Evolutionary conservation across 73 alveolate species (phyloP).

Genomic region (Vitrella brassicaformis): DNA sequence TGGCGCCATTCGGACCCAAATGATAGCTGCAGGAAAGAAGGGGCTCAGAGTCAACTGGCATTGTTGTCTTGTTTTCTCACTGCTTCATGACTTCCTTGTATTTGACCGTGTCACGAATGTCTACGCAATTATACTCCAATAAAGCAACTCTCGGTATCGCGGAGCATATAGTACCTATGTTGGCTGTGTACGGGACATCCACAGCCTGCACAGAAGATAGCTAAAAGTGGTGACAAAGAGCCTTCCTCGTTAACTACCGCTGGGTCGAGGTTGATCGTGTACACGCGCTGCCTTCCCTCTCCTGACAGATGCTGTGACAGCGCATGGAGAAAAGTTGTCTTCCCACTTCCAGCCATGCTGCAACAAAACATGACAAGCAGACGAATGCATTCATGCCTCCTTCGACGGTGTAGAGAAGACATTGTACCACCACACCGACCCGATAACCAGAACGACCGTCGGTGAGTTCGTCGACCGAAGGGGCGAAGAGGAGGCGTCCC

Average conservation of each 20-base stretch:
- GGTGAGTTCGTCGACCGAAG: no score
- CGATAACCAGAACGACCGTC: no score
- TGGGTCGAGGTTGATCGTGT: conserved; percentile 80
- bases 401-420: no score
- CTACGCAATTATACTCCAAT: background rate
- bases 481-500: no score
- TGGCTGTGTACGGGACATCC: conserved; percentile 5
- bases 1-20: conserved; percentile 87
- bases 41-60: background rate
- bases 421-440: no score
- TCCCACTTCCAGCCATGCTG: conserved; percentile 66
- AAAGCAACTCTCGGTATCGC: background rate
- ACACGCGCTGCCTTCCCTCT: conserved; percentile 51
- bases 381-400: no score
- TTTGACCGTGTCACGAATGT: conserved; percentile 70
- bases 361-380: no score
- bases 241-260: conserved; percentile 68
- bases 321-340: conserved; percentile 42
- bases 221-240: conserved; percentile 47
- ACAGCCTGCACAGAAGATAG: background rate
- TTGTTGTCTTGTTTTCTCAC: conserved; percentile 11
- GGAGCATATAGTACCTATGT: conserved; percentile 4
- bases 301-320: conserved; percentile 47
- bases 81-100: conserved; percentile 73
- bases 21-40: conserved; percentile 8